Conservation (phyloP, 495 filamentous ascomycete species). For the Gamarada debralockiae region DNA sequence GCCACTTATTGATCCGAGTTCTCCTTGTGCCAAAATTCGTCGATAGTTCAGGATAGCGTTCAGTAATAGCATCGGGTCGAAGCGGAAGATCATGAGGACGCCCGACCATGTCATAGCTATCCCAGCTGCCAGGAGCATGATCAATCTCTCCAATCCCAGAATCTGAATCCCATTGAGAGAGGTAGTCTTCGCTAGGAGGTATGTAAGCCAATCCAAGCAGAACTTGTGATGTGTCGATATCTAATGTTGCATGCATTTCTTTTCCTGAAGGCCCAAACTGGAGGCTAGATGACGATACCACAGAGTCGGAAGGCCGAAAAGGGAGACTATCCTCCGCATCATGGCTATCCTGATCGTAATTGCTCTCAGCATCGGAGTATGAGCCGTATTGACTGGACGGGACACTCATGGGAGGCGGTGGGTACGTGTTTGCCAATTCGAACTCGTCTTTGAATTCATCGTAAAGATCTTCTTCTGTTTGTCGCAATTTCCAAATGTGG, state of each 20-base stretch:
- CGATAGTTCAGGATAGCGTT: constrained; percentile 9
- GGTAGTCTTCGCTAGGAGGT: no score
- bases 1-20: constrained; percentile 19
- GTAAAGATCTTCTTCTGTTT: constrained; percentile 4
- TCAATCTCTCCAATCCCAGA: constrained; percentile 14
- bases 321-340: not conserved
- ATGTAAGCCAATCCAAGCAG: no score
- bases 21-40: constrained; percentile 15
- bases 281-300: not conserved
- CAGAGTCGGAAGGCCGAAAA: not conserved
- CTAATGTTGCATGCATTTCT: no score
- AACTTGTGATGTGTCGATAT: no score
- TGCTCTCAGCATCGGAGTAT: no score
- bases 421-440: not conserved
- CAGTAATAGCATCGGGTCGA: not conserved
- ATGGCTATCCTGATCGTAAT: not conserved
- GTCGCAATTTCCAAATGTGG: constrained; percentile 5
- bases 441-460: not conserved
- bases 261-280: no score
- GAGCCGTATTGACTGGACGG: not conserved
- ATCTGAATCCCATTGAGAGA: constrained; percentile 10
- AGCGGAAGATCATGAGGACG: not conserved
- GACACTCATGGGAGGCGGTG: not conserved
- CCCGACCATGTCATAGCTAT: not conserved
- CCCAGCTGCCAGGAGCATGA: not conserved